Evolutionary conservation across 305 asterid species (phyloP), one percentile per base, ranked within the genome.

Genomic region (Solanum hybrid): DNA sequence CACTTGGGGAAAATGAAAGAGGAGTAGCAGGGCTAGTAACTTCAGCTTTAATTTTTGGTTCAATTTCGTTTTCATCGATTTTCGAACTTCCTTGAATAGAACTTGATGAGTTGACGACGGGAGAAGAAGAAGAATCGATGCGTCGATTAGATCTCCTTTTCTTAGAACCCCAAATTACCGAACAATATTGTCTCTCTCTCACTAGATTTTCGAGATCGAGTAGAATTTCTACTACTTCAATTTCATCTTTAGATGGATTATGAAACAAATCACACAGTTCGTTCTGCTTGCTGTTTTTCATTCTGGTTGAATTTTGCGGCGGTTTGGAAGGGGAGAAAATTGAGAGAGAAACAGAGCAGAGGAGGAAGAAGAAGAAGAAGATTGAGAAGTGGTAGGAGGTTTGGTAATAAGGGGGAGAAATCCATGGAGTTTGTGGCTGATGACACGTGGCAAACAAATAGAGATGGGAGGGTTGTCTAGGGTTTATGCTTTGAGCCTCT

Each of bases 21-120:
- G 96, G 98, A 66, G 95, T 91, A 32, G 92, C 89, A 42, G 98
- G 98, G 78, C 96, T 95, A 38, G 89, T 88, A 86, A 85, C 93
- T 69, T 88, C 92, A 75, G 32, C 89, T 51, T 91, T 88, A 90
- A 89, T 51, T 92, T 89, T 56, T 86, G 71, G 31, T 66, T 86
- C 24, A 37, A 60, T 86, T 69, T 72, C 88, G 36, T 27, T 9
- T 32, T 32, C 36, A 31, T 82, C 87, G 14, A 34, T 27, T 40
- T 84, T 86, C 22, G 80, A 86, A 66, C 60, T 38, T 66, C 64
- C 60, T 6, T 72, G 88, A n/a, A 36, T 7, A 24, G 73, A 60
- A n/a, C 24, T n/a, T 31, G 36, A 26, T 17, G 78, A 64, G 88
- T 64, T 69, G 29, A 85, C 56, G 8, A 71, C 32, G 8, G 11